phyloP scores from a whole-genome alignment of 1,284 basidiomycete genomes.

The Sanguinoderma infundibulare region DNA sequence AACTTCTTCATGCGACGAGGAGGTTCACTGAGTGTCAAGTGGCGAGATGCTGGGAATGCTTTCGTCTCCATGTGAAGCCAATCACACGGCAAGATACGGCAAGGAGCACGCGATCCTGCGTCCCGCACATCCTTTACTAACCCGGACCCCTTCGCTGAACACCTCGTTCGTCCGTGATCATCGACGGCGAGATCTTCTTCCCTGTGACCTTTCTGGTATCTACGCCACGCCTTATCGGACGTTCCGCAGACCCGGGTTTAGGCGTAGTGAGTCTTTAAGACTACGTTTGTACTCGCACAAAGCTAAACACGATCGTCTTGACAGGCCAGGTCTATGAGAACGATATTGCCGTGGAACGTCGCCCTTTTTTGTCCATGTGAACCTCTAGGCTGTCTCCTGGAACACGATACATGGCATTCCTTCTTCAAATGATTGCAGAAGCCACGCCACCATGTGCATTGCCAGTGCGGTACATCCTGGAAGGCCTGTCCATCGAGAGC shows the following conservation, averaged over 20 bases:
- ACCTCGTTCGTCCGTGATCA: not conserved
- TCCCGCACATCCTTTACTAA: not conserved
- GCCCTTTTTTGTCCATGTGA: conserved; percentile 14
- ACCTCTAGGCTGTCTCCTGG: conserved; percentile 3
- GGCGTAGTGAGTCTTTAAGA: not conserved
- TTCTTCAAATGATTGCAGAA: conserved; percentile 21
- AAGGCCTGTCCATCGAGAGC: conserved; percentile 4
- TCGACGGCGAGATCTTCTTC: not conserved
- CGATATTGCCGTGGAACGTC: not conserved
- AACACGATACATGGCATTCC: conserved; percentile 11
- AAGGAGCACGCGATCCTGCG: too few relatives aligned
- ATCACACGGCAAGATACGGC: too few relatives aligned
- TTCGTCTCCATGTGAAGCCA: too few relatives aligned
- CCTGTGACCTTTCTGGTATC: conserved; percentile 7
- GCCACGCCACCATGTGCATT: conserved; percentile 18
- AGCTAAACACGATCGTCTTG: not conserved
- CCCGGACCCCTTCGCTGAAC: not conserved
- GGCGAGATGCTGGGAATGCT: too few relatives aligned
- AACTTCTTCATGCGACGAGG: too few relatives aligned
- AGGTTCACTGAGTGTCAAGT: too few relatives aligned
- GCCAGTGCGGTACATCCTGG: conserved; percentile 1
- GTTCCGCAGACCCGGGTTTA: not conserved
- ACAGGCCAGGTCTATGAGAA: conserved; percentile 8
- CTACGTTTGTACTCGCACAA: conserved; percentile 22
- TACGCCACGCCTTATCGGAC: conserved; percentile 19